Percentiles rank a stretch among this genome's conserved stretches.
Evolutionary conservation across 2,329 filamentous ascomycete genomes (phyloP).

Genomic region (Monilinia fructicola): DNA sequence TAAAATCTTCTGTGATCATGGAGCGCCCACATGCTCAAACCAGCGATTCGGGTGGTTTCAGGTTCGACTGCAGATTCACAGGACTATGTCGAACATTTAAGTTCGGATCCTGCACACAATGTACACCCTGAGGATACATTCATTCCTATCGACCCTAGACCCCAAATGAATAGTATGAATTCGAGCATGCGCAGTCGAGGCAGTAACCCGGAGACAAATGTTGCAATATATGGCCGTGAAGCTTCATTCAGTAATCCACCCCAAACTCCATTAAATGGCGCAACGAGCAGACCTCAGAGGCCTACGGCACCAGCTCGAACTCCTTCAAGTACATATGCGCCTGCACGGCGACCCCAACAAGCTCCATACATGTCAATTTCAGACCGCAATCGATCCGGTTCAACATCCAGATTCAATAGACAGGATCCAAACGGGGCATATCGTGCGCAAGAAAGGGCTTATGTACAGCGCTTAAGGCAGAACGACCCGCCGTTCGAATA

Average conservation of each 20-base stretch:
- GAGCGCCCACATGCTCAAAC: constrained; percentile 39
- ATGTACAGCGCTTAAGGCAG: constrained; percentile 86
- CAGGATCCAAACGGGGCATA: constrained; percentile 71
- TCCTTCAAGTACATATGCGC: constrained; percentile 77
- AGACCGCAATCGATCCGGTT: constrained; percentile 55
- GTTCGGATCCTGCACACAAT: constrained; percentile 28
- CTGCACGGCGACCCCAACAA: constrained; percentile 53
- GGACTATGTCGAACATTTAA: constrained; percentile 39
- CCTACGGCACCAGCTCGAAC: constrained; percentile 69
- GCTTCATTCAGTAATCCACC: constrained; percentile 32
- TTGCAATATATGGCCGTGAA: constrained; percentile 27
- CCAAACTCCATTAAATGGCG: constrained; percentile 45
- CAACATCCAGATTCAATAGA: constrained; percentile 54
- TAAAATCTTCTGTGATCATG: constrained; percentile 42
- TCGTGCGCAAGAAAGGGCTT: constrained; percentile 87
- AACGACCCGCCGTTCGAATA: constrained; percentile 54
- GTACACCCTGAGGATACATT: constrained; percentile 28
- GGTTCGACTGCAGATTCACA: constrained; percentile 20
- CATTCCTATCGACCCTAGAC: constrained; percentile 33
- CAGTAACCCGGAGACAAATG: constrained; percentile 43
- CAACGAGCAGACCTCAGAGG: constrained; percentile 58
- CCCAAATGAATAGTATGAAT: constrained; percentile 34
- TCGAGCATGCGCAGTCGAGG: constrained; percentile 45
- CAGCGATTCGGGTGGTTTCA: constrained; percentile 48
- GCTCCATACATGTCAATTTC: constrained; percentile 47